Conservation (phyloP, 164 flowering plant species). For the Berberis vulgaris region DNA sequence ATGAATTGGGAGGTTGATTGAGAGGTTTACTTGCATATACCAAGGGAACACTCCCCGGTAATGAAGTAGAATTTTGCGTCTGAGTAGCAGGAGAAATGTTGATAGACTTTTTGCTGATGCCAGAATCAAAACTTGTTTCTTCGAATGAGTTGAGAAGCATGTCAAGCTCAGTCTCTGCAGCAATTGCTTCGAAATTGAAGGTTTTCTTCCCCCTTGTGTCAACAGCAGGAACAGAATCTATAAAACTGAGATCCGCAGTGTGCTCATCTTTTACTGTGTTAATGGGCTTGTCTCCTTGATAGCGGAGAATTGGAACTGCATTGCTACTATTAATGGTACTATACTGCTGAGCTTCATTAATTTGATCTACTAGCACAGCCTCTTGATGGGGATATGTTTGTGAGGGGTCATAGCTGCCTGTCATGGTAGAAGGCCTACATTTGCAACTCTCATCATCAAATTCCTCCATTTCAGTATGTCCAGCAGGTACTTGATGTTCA, state of each 20-base stretch:
- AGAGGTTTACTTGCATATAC: not conserved
- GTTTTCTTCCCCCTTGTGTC: conserved; percentile 12
- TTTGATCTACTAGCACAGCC: conserved; percentile 2
- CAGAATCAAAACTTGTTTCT: conserved; percentile 27
- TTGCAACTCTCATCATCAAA: not conserved
- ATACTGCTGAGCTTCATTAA: not conserved
- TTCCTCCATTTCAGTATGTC: not conserved
- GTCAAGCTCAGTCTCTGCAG: conserved; percentile 69
- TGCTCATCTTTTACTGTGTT: conserved; percentile 8
- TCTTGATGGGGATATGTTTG: not conserved
- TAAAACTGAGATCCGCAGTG: no score
- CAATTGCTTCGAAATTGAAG: conserved; percentile 34
- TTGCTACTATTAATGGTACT: not conserved
- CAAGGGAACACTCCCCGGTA: not conserved
- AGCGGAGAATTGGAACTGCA: conserved; percentile 5
- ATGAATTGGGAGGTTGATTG: conserved; percentile 10
- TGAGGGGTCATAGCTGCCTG: conserved; percentile 2
- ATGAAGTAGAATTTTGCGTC: conserved; percentile 3
- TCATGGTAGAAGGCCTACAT: not conserved
- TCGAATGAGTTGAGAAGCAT: conserved; percentile 57
- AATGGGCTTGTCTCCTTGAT: not conserved
- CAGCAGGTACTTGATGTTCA: not conserved
- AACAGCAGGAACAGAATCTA: conserved; percentile 11
- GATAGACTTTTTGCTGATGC: conserved; percentile 2
- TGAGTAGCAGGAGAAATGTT: not conserved